phyloP scores from a whole-genome alignment of 73 alveolate genomes.

The Paramecium octaurelia region DNA sequence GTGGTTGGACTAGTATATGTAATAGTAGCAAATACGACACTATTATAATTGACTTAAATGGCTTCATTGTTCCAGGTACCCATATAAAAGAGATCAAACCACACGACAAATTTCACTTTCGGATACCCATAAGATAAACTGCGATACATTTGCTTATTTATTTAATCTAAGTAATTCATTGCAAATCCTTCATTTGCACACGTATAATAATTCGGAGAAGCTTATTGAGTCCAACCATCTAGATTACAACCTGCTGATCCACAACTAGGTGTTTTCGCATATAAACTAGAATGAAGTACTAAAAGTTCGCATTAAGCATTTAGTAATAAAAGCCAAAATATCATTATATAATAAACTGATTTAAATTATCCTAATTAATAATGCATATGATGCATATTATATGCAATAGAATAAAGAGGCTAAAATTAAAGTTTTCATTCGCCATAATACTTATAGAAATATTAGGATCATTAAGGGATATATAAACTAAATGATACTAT shows the following conservation, averaged over 20 bases:
- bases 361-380: not conserved
- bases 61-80: not conserved
- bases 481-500: too few relatives aligned
- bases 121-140: not conserved
- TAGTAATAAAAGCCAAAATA: not conserved
- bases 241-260: not conserved
- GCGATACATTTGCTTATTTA: not conserved
- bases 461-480: too few relatives aligned
- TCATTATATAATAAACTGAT: not conserved
- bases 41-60: not conserved
- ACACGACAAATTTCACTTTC: not conserved
- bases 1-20: not conserved
- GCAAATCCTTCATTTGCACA: not conserved
- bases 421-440: not conserved
- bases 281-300: not conserved
- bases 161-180: not conserved
- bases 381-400: not conserved
- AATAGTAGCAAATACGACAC: not conserved
- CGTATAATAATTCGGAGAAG: not conserved
- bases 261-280: not conserved
- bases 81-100: conserved; percentile 1
- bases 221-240: not conserved
- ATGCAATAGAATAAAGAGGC: not conserved
- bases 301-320: not conserved
- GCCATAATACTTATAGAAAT: too few relatives aligned